A percentile compares a stretch with the other conserved stretches of the same genome.
Conservation (phyloP, 2,329 filamentous ascomycete genomes). For the Pleoardoris graminearum region DNA sequence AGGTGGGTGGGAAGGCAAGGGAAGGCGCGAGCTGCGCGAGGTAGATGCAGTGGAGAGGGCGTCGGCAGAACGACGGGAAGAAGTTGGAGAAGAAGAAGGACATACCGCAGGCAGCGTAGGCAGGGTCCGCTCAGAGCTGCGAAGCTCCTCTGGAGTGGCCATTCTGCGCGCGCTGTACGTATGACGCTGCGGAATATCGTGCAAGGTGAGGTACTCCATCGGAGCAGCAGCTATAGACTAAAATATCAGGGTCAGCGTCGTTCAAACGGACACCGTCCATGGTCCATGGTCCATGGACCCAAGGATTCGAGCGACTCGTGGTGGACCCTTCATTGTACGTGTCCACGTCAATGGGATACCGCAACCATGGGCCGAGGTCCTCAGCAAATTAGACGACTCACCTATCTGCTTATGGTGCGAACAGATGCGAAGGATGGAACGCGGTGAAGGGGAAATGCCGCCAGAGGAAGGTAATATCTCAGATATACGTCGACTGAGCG, state of each 20-base stretch:
- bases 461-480: conserved; percentile 7
- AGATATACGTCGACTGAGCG: conserved; percentile 9
- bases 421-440: background rate
- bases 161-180: conserved; percentile 36
- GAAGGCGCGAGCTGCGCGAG: background rate
- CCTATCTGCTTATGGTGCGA: conserved; percentile 2
- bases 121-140: conserved; percentile 22
- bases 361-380: conserved; percentile 4
- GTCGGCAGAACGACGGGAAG: background rate
- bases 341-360: background rate
- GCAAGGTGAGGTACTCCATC: conserved; percentile 47
- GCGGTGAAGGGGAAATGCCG: background rate
- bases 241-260: background rate
- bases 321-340: background rate
- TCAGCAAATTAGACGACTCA: conserved; percentile 5
- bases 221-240: conserved; percentile 2
- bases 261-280: background rate
- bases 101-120: conserved; percentile 36
- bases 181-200: conserved; percentile 43
- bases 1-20: background rate
- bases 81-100: conserved; percentile 8
- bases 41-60: background rate
- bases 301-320: background rate
- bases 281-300: background rate
- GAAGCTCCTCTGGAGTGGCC: conserved; percentile 23